These are phyloP conservation scores for Penicillium egyptiacum DNA, from an alignment of 495 filamentous ascomycete genomes.

Conservation along the genomic window DNA sequence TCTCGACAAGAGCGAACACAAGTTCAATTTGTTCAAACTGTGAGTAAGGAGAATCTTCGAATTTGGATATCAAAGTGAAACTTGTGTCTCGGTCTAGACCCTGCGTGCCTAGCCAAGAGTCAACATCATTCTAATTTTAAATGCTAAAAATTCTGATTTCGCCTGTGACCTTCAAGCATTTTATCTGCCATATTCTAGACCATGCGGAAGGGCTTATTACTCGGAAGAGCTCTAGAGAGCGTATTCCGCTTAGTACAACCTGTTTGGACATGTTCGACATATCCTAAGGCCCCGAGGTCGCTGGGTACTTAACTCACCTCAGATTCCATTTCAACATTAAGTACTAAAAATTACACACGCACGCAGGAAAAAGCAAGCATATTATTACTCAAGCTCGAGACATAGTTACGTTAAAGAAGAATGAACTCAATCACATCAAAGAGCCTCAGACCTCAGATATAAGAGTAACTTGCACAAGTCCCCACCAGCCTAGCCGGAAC, in stretches of 20 bases:
- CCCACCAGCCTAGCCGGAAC: background rate
- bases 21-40: background rate
- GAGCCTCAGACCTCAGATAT: background rate
- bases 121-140: constrained; percentile 4
- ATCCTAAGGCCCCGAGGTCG: background rate
- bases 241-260: background rate
- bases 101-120: background rate
- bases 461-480: background rate
- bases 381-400: background rate
- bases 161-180: background rate
- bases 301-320: background rate
- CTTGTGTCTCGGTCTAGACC: constrained; percentile 11
- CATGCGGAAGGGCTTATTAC: background rate
- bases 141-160: constrained; percentile 1
- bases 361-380: background rate
- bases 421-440: background rate
- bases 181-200: background rate
- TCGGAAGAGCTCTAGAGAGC: background rate
- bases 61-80: constrained; percentile 8
- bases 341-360: background rate
- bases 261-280: background rate
- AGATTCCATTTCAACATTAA: background rate
- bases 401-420: background rate
- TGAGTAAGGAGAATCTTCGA: background rate
- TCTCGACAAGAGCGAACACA: background rate